Conservation (phyloP, 2,329 filamentous ascomycete species). For the Diaporthe sp. region DNA sequence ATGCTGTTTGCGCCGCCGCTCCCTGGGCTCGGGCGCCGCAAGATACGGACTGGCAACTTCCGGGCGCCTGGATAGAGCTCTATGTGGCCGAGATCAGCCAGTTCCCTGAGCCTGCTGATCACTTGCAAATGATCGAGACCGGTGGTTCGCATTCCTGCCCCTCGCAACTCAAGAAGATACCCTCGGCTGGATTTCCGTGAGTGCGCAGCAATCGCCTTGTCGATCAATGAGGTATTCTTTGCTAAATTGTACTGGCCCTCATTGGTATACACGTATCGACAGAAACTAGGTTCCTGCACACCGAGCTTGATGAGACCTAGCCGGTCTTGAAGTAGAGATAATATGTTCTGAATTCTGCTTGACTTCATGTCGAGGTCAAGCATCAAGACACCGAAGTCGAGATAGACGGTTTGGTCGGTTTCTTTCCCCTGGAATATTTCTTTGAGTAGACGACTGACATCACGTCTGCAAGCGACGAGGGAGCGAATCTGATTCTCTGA, state of each 20-base stretch:
- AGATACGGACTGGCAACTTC: neutral
- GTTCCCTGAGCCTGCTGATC: neutral
- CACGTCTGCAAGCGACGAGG: neutral
- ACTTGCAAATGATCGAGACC: neutral
- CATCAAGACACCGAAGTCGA: neutral
- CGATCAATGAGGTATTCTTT: neutral
- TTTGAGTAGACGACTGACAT: neutral
- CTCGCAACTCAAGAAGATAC: neutral
- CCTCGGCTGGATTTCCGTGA: neutral
- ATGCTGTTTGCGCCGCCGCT: neutral
- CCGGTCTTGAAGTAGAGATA: neutral
- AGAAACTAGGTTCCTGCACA: neutral
- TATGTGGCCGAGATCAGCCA: neutral
- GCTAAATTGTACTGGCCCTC: neutral
- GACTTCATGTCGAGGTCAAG: neutral
- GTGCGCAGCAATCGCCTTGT: neutral
- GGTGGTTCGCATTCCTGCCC: neutral
- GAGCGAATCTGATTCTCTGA: neutral
- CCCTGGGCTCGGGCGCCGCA: neutral
- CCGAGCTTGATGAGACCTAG: neutral
- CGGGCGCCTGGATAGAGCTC: no score
- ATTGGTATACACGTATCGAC: neutral
- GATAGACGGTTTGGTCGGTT: neutral
- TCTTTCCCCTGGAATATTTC: neutral
- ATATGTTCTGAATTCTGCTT: accelerated